phyloP scores from a whole-genome alignment of 2,329 filamentous ascomycete genomes.

The Calonectria henricotiae region DNA sequence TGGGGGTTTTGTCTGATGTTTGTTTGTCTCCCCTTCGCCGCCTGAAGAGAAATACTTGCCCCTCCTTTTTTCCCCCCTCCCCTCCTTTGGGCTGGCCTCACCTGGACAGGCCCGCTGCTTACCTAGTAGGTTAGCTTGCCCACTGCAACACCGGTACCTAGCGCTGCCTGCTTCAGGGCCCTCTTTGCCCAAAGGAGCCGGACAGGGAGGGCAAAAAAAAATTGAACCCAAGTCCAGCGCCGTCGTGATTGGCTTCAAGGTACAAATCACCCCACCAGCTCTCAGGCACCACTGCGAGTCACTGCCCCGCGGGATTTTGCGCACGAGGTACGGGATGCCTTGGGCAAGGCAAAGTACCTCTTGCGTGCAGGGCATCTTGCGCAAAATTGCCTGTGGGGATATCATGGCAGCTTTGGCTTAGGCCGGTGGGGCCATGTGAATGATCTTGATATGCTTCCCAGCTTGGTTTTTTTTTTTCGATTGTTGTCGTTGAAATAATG shows the following conservation, averaged over 20 bases:
- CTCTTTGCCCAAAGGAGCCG: conserved; percentile 16
- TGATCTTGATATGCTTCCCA: conserved; percentile 10
- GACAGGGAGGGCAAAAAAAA: conserved; percentile 12
- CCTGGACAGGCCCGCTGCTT: conserved; percentile 23
- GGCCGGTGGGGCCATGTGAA: conserved; percentile 34
- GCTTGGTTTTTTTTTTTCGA: neutral
- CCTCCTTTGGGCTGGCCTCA: conserved; percentile 34
- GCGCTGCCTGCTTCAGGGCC: conserved; percentile 29
- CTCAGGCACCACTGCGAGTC: conserved; percentile 42
- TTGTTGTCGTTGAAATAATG: neutral
- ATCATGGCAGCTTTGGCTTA: conserved; percentile 29
- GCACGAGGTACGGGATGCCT: conserved; percentile 39
- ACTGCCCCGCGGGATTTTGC: conserved; percentile 29
- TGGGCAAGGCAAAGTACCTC: conserved; percentile 13
- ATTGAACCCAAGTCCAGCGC: conserved; percentile 24
- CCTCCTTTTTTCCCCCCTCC: conserved; percentile 49
- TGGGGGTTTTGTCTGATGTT: conserved; percentile 49
- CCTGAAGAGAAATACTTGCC: conserved; percentile 48
- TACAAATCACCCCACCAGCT: conserved; percentile 5
- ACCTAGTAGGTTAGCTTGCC: conserved; percentile 9
- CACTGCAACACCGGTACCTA: conserved; percentile 34
- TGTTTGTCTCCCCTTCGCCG: conserved; percentile 48
- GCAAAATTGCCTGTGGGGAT: conserved; percentile 31
- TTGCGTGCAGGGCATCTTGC: conserved; percentile 4
- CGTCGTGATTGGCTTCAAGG: conserved; percentile 45